Base-by-base conservation (phyloP, 2,329 filamentous ascomycete species). In the Trichoderma simmonsii region DNA sequence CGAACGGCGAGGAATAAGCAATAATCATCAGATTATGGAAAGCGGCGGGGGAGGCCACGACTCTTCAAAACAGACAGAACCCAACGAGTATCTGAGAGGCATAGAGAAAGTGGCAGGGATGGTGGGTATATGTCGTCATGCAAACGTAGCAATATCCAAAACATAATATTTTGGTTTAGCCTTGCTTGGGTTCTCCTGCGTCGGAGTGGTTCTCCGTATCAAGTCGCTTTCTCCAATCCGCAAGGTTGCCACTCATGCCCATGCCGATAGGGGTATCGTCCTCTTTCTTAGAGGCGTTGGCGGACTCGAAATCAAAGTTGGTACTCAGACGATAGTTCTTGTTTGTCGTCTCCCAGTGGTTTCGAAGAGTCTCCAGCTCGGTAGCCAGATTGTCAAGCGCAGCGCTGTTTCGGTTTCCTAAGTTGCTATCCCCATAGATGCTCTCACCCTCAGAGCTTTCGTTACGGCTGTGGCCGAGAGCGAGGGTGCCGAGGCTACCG, bases 271-370 rank as follows among this genome's bases (percentile, higher is more conserved):
- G 54, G 34, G 73, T 82, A 8, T 87, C 85, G 51, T 86, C 85
- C 24, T 84, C 82, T 65, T 83, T 84, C 75, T 84, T 85, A 63
- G 70, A 71, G 39, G 74, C 76, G 32, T 81, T 77, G 6, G 77
- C 84, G 26, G 79, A 75, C 71, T 97, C 95, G 77, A 97, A 95
- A 79, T 98, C 95, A 77, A 97, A 97, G 66, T 92, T 90, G 78
- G 92, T 95, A 81, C 93, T 97, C 59, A 98, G 85, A 28, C 96
- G 92, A 81, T 98, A 98, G 78, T 93, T 97, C 82, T 97, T 96
- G 83, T 95, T 98, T 14, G 94, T 97, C 51, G 92, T 93, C 83
- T 98, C 94, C 96, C 96, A 99, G 77, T 98, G 95, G 67, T 87
- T 93, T 67, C 95, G 90, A 62, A 99, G 86, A 14, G 93, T 92